phyloP scores from a whole-genome alignment of 2,329 filamentous ascomycete genomes.

The Nakataea oryzae region DNA sequence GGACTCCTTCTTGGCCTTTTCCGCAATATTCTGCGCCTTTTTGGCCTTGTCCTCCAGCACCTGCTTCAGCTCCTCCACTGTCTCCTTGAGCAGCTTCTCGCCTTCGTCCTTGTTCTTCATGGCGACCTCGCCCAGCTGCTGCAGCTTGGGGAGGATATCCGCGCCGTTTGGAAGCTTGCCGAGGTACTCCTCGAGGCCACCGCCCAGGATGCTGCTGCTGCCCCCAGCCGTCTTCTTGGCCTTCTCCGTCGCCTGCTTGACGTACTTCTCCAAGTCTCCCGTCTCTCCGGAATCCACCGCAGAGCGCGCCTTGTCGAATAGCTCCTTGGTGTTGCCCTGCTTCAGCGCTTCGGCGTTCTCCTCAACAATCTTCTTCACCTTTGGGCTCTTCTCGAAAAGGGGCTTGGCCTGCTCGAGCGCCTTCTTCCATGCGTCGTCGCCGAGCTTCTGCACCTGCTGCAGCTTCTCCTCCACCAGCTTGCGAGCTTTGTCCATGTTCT shows the following conservation, averaged over 20 bases:
- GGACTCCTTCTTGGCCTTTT: slow-evolving; percentile 39
- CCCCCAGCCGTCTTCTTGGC: slow-evolving; percentile 38
- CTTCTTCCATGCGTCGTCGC: slow-evolving; percentile 64
- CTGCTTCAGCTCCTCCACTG: slow-evolving; percentile 54
- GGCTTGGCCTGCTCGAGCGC: slow-evolving; percentile 61
- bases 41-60: slow-evolving; percentile 50
- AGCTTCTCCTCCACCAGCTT: slow-evolving; percentile 60
- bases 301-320: slow-evolving; percentile 52
- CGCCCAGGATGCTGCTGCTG: slow-evolving; percentile 21
- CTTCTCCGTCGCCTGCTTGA: slow-evolving; percentile 48
- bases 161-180: slow-evolving; percentile 53
- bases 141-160: slow-evolving; percentile 55
- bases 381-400: slow-evolving; percentile 65
- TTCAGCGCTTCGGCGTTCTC: slow-evolving; percentile 60
- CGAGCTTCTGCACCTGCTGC: slow-evolving; percentile 54
- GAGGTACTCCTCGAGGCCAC: slow-evolving; percentile 51
- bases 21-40: slow-evolving; percentile 46
- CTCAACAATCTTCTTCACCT: slow-evolving; percentile 62
- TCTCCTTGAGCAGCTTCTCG: slow-evolving; percentile 58
- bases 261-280: slow-evolving; percentile 48
- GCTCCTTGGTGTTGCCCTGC: slow-evolving; percentile 52
- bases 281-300: slow-evolving; percentile 52
- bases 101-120: slow-evolving; percentile 61
- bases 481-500: slow-evolving; percentile 42
- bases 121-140: slow-evolving; percentile 53